Evolutionary conservation across 768 basidiomycete species (phyloP).

Genomic region (Serendipita vermifera): DNA sequence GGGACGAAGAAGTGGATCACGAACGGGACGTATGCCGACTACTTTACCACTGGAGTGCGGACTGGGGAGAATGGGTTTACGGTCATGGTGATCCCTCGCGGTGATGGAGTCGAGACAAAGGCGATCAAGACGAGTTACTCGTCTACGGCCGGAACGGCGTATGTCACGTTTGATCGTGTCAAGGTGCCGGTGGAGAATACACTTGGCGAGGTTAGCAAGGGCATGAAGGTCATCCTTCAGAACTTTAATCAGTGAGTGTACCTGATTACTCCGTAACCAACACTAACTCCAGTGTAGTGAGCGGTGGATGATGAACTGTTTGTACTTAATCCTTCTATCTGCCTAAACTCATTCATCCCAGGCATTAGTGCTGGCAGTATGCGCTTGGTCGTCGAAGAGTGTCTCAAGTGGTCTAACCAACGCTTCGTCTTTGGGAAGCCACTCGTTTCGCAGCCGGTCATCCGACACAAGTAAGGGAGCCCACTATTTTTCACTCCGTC

Average conservation of each 20-base stretch:
- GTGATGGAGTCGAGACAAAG: conserved; percentile 64
- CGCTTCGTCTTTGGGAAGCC: conserved; percentile 86
- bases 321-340: too few species aligned
- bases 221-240: conserved; percentile 61
- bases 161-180: conserved; percentile 43
- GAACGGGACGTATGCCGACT: conserved; percentile 71
- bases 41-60: conserved; percentile 62
- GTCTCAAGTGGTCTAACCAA: conserved; percentile 86
- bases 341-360: too few species aligned
- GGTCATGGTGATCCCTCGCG: conserved; percentile 62
- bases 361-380: conserved; percentile 50
- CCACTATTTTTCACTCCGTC: conserved; percentile 4
- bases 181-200: conserved; percentile 79
- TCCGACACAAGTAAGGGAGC: conserved; percentile 61
- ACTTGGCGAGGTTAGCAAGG: conserved; percentile 74
- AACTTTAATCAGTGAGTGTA: conserved; percentile 19
- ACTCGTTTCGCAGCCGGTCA: conserved; percentile 67
- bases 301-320: conserved; percentile 72
- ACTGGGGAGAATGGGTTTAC: conserved; percentile 51
- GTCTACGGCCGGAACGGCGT: conserved; percentile 78
- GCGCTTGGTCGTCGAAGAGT: conserved; percentile 76
- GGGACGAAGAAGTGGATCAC: conserved; percentile 98
- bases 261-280: too few species aligned
- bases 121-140: conserved; percentile 92
- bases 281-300: too few species aligned